Evolutionary conservation across 1,284 basidiomycete species (phyloP).

Genomic region (Caloboletus firmus): DNA sequence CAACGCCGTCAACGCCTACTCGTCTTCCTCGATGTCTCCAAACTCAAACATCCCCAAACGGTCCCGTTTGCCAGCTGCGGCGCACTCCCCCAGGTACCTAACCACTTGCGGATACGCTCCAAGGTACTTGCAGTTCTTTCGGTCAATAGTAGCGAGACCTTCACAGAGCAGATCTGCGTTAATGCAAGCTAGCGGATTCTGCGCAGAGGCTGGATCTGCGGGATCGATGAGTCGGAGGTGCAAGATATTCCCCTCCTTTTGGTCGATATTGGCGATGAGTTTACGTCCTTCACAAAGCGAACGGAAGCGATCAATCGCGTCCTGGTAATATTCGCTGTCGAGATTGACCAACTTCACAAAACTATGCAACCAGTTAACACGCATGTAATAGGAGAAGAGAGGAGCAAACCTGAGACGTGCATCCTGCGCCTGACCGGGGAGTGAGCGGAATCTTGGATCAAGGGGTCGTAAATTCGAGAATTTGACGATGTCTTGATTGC

Average conservation of each 20-base stretch:
- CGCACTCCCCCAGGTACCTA: slow-evolving; percentile 64
- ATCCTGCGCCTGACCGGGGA: slow-evolving; percentile 83
- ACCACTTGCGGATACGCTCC: slow-evolving; percentile 67
- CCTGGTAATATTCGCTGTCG: slow-evolving; percentile 81
- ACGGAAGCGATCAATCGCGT: slow-evolving; percentile 85
- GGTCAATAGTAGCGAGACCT: slow-evolving; percentile 77
- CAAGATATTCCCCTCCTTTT: slow-evolving; percentile 72
- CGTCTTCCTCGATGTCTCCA: slow-evolving; percentile 79
- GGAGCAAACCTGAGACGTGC: slow-evolving; percentile 68
- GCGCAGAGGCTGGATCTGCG: slow-evolving; percentile 61
- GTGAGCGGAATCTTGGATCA: slow-evolving; percentile 80
- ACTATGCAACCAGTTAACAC: slow-evolving; percentile 41
- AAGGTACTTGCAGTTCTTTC: slow-evolving; percentile 75
- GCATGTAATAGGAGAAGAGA: background rate
- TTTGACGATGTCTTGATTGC: slow-evolving; percentile 82
- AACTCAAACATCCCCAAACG: slow-evolving; percentile 87
- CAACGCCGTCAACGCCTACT: slow-evolving; percentile 27
- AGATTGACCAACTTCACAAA: slow-evolving; percentile 81
- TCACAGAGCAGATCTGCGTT: slow-evolving; percentile 83
- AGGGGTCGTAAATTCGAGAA: slow-evolving; percentile 80
- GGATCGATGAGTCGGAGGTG: slow-evolving; percentile 91
- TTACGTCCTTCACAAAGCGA: slow-evolving; percentile 84
- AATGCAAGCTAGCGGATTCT: slow-evolving; percentile 74
- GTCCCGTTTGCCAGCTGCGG: slow-evolving; percentile 69
- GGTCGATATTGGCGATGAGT: slow-evolving; percentile 87